Evolutionary conservation across 2,329 filamentous ascomycete genomes (phyloP), one percentile per base, ranked within the genome.

Genomic region (Beauveria sp.): DNA sequence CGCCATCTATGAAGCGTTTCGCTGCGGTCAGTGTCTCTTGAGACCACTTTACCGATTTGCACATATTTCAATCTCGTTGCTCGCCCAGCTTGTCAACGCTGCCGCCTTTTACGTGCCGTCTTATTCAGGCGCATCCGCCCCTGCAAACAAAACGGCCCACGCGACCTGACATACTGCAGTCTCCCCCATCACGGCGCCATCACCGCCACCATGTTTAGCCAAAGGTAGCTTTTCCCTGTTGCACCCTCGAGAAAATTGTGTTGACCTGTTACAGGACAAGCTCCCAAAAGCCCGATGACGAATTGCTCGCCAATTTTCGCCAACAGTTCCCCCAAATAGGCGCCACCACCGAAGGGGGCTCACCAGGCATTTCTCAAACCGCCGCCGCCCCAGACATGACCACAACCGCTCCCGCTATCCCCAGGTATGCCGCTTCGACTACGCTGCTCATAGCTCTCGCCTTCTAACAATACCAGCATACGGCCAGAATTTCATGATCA

Each of bases 231-330:
- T 18, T 42, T 16, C 4, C 43, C 18, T 12, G 9, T n/a, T 5
- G n/a, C 10, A 2, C 28, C 20, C 12, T 28, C 10, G 9, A 18
- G 18, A 10, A 42, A 16, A 2, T 42, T 24, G 14, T 49, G 31
- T 51, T 60, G 14, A 52, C 38, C 20, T 40, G 50, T 24, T 53
- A 9, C 67, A 90, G 88, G 77, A 90, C 84, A 70, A 91, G 85
- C 74, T 87, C 89, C 61, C 90, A 92, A 75, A 96, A 96, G 79
- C 92, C 92, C 61, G 87, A 86, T 73, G 89, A 93, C 72, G 90
- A 93, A 69, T 83, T 96, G 71, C 87, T 95, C 73, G 87, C 87
- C 75, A 87, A 86, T 73, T 96, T 96, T 77, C 90, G 90, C 74
- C 85, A 90, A 70, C 87, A 85, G 67, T 96, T 96, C 70, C 89